Conservation (phyloP, 164 flowering plant genomes). For the Umbilicus rupestris region DNA sequence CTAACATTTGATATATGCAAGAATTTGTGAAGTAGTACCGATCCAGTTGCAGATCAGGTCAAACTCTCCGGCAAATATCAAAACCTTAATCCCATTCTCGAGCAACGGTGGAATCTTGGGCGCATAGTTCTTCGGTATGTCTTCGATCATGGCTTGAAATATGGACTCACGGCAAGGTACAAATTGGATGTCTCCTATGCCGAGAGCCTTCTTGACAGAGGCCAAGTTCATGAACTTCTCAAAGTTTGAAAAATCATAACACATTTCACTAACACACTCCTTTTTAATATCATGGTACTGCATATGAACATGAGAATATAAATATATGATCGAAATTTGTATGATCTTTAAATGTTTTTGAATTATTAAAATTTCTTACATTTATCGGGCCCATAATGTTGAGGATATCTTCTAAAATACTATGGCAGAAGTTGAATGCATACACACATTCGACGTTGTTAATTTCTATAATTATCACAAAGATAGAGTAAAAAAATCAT, state of each 20-base stretch:
- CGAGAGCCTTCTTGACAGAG: slow-evolving; percentile 52
- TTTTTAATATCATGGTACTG: slow-evolving; percentile 74
- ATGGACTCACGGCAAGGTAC: slow-evolving; percentile 72
- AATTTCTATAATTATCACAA: slow-evolving; percentile 29
- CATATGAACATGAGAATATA: slow-evolving; percentile 7
- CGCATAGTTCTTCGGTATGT: slow-evolving; percentile 67
- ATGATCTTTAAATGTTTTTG: neutral
- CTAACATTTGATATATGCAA: too few relatives aligned
- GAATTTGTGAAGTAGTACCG: too few relatives aligned
- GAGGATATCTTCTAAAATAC: slow-evolving; percentile 39
- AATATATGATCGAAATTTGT: neutral
- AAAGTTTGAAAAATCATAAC: slow-evolving; percentile 69
- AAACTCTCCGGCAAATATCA: slow-evolving; percentile 70
- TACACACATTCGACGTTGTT: slow-evolving; percentile 46
- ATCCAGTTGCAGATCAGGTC: slow-evolving; percentile 81
- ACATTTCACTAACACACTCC: too few relatives aligned
- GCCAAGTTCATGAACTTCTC: slow-evolving; percentile 45
- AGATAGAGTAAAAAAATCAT: too few relatives aligned
- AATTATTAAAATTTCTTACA: slow-evolving; percentile 23
- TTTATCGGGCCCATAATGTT: slow-evolving; percentile 30
- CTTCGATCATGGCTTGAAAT: slow-evolving; percentile 56
- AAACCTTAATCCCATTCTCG: slow-evolving; percentile 55
- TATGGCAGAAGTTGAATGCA: slow-evolving; percentile 40
- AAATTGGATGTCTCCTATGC: slow-evolving; percentile 51
- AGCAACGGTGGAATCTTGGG: slow-evolving; percentile 55